phyloP scores from a whole-genome alignment of 2,329 filamentous ascomycete genomes.

The Fusarium beomiforme region DNA sequence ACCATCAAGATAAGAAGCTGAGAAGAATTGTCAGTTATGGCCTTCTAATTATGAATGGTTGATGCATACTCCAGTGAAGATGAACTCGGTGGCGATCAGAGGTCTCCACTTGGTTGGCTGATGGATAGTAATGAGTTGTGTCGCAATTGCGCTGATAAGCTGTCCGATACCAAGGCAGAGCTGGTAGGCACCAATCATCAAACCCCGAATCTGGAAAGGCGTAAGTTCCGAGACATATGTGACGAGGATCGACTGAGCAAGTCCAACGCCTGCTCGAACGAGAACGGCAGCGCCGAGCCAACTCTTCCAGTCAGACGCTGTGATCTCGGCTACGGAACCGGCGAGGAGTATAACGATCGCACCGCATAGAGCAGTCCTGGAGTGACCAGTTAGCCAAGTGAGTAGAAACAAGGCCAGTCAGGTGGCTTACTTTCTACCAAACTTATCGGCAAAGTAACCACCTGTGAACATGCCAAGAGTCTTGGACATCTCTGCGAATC shows the following conservation, averaged over 20 bases:
- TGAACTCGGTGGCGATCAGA: background rate
- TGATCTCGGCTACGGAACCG: background rate
- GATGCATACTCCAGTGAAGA: background rate
- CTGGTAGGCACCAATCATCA: constrained; percentile 20
- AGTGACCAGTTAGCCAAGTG: background rate
- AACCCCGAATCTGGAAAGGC: constrained; percentile 18
- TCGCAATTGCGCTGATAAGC: background rate
- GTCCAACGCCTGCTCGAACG: background rate
- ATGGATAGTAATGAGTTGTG: background rate
- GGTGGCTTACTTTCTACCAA: background rate
- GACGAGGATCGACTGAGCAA: constrained; percentile 18
- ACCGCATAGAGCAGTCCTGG: background rate
- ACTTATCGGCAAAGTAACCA: background rate
- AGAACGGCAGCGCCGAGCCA: background rate
- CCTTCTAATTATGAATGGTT: background rate
- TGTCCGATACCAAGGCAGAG: background rate
- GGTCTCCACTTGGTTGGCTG: background rate
- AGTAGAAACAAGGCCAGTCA: too few species aligned
- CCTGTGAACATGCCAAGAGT: background rate
- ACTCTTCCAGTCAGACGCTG: background rate
- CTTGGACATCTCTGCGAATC: constrained; percentile 21
- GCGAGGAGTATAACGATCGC: background rate
- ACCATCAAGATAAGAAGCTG: background rate
- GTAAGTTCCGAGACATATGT: constrained; percentile 15
- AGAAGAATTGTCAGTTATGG: background rate